Base-by-base conservation (phyloP, 257 asterid genomes). In the Przewalskia tangutica region DNA sequence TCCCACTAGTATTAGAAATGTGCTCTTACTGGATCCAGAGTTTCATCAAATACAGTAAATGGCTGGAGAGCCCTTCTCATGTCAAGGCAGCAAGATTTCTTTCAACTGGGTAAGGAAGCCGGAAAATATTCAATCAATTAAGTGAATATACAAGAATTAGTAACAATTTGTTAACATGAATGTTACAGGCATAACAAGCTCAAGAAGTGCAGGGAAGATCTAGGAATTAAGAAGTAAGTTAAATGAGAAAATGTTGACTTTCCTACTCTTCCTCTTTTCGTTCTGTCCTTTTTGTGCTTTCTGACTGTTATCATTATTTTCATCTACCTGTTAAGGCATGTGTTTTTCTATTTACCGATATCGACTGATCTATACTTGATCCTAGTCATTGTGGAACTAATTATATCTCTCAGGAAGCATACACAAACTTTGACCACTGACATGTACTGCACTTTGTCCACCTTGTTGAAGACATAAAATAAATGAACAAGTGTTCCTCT, bases 21-120 rank as follows among this genome's bases (percentile, higher is more conserved):
- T 96, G 99, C 88, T 93, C 91, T 78, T 91, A 96, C 92, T 96
- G 99, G 99, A 91, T 91, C 59, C 91, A 88, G 91, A 94, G 93
- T 87, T 96, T 96, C 84, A 93, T 94, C 77, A 96, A 93, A 87
- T 91, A 96, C 89, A 93, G 99, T 86, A 91, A 87, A 88, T 96
- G 98, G 98, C 91, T 93, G 82, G 93, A 94, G 87, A 90, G 84
- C 84, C 97, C 97, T 36, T 87, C 97, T 79, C 91, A 91, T 65
- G 92, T 92, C 63, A 96, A 94, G 92, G 98, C 98, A 63, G 97
- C 99, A 64, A 88, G 90, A 87, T 96, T 91, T 85, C 94, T 96
- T 83, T 92, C 98, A 54, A 91, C 88, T 85, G 97, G 97, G 99
- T 96, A 94, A 77, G 75, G 77, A 67, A 78, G 81, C 71, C 75